phyloP scores from a whole-genome alignment of 2,329 filamentous ascomycete genomes.

The Fusarium cyanostomum region DNA sequence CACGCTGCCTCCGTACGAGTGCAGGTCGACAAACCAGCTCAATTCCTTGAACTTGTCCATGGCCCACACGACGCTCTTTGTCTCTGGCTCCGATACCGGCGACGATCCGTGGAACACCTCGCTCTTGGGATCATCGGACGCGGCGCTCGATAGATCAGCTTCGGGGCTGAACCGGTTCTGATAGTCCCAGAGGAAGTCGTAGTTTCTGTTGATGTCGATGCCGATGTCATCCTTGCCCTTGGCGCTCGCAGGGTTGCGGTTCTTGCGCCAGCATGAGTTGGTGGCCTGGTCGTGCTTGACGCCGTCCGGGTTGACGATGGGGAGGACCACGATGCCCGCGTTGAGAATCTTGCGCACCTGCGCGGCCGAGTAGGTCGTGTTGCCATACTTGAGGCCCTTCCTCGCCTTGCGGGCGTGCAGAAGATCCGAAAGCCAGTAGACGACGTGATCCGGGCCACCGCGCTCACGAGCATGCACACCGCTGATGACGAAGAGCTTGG shows the following conservation, averaged over 20 bases:
- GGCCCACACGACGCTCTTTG: slow-evolving; percentile 62
- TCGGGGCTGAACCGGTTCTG: slow-evolving; percentile 52
- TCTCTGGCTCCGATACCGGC: slow-evolving; percentile 66
- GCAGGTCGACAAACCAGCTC: slow-evolving; percentile 67
- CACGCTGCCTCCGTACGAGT: slow-evolving; percentile 62
- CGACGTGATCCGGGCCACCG: slow-evolving; percentile 63
- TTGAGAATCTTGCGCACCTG: slow-evolving; percentile 62
- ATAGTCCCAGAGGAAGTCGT: slow-evolving; percentile 67
- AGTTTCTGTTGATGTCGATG: slow-evolving; percentile 66
- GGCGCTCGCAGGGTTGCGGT: slow-evolving; percentile 57
- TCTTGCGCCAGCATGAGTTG: slow-evolving; percentile 65
- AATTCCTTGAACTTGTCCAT: slow-evolving; percentile 60
- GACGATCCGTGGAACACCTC: slow-evolving; percentile 61
- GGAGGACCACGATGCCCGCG: slow-evolving; percentile 63
- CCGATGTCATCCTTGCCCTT: slow-evolving; percentile 50
- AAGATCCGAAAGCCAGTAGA: slow-evolving; percentile 68
- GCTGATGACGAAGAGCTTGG: slow-evolving; percentile 62
- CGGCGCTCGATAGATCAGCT: slow-evolving; percentile 51
- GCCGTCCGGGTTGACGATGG: slow-evolving; percentile 65
- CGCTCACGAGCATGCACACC: slow-evolving; percentile 68
- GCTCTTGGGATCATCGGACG: slow-evolving; percentile 51
- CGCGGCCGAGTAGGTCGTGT: slow-evolving; percentile 59
- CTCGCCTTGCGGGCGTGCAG: slow-evolving; percentile 61
- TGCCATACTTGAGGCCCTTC: slow-evolving; percentile 61
- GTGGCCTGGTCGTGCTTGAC: slow-evolving; percentile 61